Evolutionary conservation across 2,329 filamentous ascomycete species (phyloP).

Genomic region (Sporothrix schenckii): DNA sequence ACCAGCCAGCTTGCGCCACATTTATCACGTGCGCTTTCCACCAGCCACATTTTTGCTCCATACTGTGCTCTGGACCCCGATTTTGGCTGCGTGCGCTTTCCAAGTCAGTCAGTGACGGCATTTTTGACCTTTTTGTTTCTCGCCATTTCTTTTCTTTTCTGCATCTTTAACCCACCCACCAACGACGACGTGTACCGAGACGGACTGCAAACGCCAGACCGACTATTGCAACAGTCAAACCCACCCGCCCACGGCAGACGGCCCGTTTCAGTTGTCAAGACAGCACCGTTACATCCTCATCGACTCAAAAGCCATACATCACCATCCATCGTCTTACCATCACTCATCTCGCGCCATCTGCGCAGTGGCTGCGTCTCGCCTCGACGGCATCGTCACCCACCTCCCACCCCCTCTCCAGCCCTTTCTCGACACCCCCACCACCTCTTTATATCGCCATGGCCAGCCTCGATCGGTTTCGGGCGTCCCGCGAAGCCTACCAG

Average conservation of each 20-base stretch:
- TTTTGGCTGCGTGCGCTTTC: background rate
- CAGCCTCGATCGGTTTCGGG: conserved; percentile 63
- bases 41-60: conserved; percentile 1
- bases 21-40: background rate
- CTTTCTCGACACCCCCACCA: background rate
- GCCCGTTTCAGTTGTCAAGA: background rate
- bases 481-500: conserved; percentile 60
- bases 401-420: background rate
- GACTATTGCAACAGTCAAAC: background rate
- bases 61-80: background rate
- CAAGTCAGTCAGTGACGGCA: conserved; percentile 21
- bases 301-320: too few species aligned
- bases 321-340: background rate
- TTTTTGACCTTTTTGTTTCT: background rate
- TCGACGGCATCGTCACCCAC: background rate
- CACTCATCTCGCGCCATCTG: conserved; percentile 1
- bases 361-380: conserved; percentile 12
- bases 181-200: background rate
- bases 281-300: background rate
- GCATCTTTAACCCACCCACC: background rate
- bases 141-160: background rate
- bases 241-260: background rate
- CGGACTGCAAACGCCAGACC: background rate
- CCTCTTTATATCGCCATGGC: conserved; percentile 49
- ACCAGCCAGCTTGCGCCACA: background rate